Evolutionary conservation across 345 rosid species (phyloP).

Genomic region (Dipteronia sinensis): DNA sequence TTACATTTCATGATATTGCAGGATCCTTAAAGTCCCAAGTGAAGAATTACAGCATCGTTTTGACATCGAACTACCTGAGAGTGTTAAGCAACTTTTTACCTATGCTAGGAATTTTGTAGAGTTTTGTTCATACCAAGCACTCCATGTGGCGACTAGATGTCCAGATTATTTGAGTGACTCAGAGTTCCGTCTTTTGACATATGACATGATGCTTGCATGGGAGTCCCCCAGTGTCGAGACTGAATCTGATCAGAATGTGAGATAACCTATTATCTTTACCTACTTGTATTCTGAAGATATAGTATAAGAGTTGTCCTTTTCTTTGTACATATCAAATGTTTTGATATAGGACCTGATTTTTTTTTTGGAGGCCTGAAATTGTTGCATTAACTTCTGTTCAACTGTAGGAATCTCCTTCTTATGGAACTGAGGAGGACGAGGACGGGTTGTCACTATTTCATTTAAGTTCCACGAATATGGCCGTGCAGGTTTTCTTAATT

Average conservation of each 20-base stretch:
- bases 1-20: slow-evolving; percentile 22
- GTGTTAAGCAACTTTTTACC: slow-evolving; percentile 63
- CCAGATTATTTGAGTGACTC: slow-evolving; percentile 72
- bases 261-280: slow-evolving; percentile 13
- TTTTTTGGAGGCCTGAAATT: slow-evolving; percentile 13
- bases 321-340: too few species aligned
- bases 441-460: slow-evolving; percentile 80
- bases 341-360: not conserved
- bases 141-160: slow-evolving; percentile 39
- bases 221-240: slow-evolving; percentile 62
- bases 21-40: slow-evolving; percentile 67
- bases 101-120: slow-evolving; percentile 78
- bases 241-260: slow-evolving; percentile 51
- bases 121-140: slow-evolving; percentile 79
- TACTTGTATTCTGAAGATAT: slow-evolving; percentile 14
- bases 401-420: slow-evolving; percentile 56
- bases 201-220: slow-evolving; percentile 99
- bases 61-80: slow-evolving; percentile 76
- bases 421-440: slow-evolving; percentile 53
- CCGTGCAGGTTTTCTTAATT: slow-evolving; percentile 63
- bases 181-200: slow-evolving; percentile 75
- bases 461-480: slow-evolving; percentile 78
- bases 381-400: slow-evolving; percentile 23
- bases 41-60: slow-evolving; percentile 70
- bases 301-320: not conserved